These are phyloP conservation scores for Kodamaea derodonti DNA, from an alignment of 1,139 yeast genomes.

Conservation along the genomic window DNA sequence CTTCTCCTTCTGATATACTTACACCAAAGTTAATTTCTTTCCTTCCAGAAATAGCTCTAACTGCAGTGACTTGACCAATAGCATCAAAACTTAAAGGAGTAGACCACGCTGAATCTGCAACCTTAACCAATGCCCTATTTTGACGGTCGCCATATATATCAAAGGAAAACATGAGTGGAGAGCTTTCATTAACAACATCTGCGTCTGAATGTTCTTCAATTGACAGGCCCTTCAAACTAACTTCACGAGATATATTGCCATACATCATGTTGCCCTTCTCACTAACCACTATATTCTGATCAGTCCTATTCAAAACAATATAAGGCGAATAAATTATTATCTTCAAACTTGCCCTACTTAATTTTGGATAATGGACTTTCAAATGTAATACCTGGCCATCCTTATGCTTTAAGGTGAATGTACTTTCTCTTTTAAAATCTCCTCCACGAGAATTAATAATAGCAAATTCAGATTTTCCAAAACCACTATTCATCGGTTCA, in stretches of 20 bases:
- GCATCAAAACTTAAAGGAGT: constrained; percentile 82
- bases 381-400: constrained; percentile 69
- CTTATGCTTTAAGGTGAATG: constrained; percentile 44
- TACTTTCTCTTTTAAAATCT: constrained; percentile 54
- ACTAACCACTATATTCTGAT: constrained; percentile 54
- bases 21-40: constrained; percentile 76
- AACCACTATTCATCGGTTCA: constrained; percentile 63
- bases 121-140: constrained; percentile 65
- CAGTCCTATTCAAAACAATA: constrained; percentile 76
- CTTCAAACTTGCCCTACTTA: constrained; percentile 49
- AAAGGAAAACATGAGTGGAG: constrained; percentile 85
- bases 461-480: constrained; percentile 72
- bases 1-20: constrained; percentile 79
- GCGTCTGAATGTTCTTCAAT: not conserved
- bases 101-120: constrained; percentile 77
- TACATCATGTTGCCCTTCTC: constrained; percentile 56
- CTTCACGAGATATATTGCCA: constrained; percentile 23
- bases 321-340: constrained; percentile 83
- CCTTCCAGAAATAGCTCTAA: constrained; percentile 52
- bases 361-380: constrained; percentile 56
- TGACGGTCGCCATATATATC: constrained; percentile 53
- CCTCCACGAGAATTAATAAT: constrained; percentile 58
- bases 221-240: constrained; percentile 13
- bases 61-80: constrained; percentile 75
- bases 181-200: constrained; percentile 1